Percentiles rank a stretch among this genome's conserved stretches.
Evolutionary conservation across 78 protist genomes (phyloP).

Genomic region (Polysphondylium violaceum): DNA sequence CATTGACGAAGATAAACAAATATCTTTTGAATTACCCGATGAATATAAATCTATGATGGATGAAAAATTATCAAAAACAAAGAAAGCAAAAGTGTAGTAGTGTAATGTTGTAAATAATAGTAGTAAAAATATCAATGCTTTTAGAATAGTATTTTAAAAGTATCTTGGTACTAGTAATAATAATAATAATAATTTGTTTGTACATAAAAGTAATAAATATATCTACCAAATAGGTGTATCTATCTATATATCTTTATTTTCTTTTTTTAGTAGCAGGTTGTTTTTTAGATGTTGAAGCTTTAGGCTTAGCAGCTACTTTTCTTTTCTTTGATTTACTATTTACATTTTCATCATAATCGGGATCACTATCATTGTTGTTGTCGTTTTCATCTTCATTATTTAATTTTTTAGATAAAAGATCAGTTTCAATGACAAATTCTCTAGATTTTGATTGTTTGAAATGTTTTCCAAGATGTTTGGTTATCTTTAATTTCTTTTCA

Average conservation of each 20-base stretch:
- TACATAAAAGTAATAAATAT: no score
- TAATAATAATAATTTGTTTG: no score
- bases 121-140: no score
- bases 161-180: no score
- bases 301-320: neutral
- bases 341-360: no score
- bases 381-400: neutral
- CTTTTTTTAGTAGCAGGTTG: neutral
- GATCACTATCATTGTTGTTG: neutral
- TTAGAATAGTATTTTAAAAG: no score
- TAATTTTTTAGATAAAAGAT: neutral
- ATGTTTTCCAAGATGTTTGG: neutral
- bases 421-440: conserved; percentile 10
- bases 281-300: neutral
- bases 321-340: neutral
- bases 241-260: no score
- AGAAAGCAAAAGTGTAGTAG: no score
- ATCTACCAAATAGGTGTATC: no score
- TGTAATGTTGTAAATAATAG: no score
- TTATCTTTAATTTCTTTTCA: conserved; percentile 48
- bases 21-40: conserved; percentile 16
- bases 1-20: conserved; percentile 39
- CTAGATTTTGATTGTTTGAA: conserved; percentile 27
- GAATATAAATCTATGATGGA: conserved; percentile 21
- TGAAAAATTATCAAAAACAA: conserved; percentile 6